These are phyloP conservation scores for Aspergillus aculeatinus DNA, from an alignment of 2,329 filamentous ascomycete species.

Conservation along the genomic window DNA sequence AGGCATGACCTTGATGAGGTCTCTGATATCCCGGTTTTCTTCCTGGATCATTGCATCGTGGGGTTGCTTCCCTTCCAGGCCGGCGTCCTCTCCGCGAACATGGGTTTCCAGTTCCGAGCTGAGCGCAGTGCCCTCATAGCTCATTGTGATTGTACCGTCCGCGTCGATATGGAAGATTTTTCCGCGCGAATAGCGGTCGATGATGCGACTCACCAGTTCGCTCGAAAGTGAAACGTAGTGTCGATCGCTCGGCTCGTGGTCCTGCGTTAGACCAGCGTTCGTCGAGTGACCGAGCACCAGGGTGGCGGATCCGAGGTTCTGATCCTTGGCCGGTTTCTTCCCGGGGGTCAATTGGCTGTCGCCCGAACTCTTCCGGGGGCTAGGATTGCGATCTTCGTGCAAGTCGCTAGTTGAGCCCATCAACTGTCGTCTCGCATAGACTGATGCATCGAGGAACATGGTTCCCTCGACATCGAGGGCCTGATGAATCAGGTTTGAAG, in stretches of 20 bases:
- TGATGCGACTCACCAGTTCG: constrained; percentile 17
- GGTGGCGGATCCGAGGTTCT: neutral
- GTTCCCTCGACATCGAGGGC: constrained; percentile 22
- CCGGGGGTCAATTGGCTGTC: neutral
- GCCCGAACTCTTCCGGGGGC: neutral
- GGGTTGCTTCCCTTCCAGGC: neutral
- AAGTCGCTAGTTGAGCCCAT: constrained; percentile 8
- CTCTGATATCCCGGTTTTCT: constrained; percentile 8
- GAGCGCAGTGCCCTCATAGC: constrained; percentile 19
- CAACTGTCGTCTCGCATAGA: constrained; percentile 18
- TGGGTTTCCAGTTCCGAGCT: constrained; percentile 12
- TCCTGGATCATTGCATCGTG: constrained; percentile 4
- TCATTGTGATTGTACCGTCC: constrained; percentile 21
- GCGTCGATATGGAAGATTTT: constrained; percentile 26
- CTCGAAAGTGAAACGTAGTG: constrained; percentile 16
- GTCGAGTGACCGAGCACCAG: neutral
- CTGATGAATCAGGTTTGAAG: constrained; percentile 20
- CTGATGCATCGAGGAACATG: constrained; percentile 22
- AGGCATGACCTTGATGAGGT: constrained; percentile 14
- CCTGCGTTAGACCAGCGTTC: neutral
- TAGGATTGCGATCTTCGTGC: neutral
- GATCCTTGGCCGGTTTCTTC: neutral
- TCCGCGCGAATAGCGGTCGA: constrained; percentile 21
- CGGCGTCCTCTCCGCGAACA: constrained; percentile 12
- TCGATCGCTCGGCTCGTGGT: neutral